A percentile compares a stretch with the other conserved stretches of the same genome.
Conservation (phyloP, 768 basidiomycete genomes). For the Epithele typhae region DNA sequence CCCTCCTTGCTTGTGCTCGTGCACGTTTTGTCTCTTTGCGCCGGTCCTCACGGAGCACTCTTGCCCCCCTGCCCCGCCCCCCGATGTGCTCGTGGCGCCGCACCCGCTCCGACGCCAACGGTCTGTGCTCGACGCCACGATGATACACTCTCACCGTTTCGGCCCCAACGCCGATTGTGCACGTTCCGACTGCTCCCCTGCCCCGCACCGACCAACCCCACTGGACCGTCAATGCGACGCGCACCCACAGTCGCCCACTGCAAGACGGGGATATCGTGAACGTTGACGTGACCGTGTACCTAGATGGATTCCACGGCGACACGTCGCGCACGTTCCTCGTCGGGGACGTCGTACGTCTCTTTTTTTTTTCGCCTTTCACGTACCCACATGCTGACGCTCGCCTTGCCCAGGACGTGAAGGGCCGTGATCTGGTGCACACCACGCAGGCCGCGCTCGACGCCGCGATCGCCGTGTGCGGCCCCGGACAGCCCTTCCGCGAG, state of each 20-base stretch:
- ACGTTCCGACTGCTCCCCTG: too few species aligned
- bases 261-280: conserved; percentile 85
- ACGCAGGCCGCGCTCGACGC: conserved; percentile 62
- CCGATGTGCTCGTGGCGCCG: background rate
- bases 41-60: too few species aligned
- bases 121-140: too few species aligned
- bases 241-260: conserved; percentile 80
- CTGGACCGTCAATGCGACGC: too few species aligned
- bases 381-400: background rate
- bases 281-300: conserved; percentile 80
- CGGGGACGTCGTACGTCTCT: conserved; percentile 60
- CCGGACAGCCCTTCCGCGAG: conserved; percentile 58
- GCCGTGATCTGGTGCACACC: conserved; percentile 56
- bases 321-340: conserved; percentile 83
- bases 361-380: background rate
- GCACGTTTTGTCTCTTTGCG: too few species aligned
- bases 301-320: conserved; percentile 87
- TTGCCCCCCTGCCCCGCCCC: conserved; percentile 21
- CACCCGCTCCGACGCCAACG: background rate
- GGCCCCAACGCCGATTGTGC: too few species aligned
- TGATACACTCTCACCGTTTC: too few species aligned
- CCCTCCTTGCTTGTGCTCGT: too few species aligned
- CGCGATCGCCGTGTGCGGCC: conserved; percentile 73
- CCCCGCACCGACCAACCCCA: too few species aligned
- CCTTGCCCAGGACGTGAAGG: conserved; percentile 57